A percentile compares a stretch with the other conserved stretches of the same genome.
Evolutionary conservation across 371 early-diverging fungal species (phyloP).

Genomic region (Mucor circinelloides): DNA sequence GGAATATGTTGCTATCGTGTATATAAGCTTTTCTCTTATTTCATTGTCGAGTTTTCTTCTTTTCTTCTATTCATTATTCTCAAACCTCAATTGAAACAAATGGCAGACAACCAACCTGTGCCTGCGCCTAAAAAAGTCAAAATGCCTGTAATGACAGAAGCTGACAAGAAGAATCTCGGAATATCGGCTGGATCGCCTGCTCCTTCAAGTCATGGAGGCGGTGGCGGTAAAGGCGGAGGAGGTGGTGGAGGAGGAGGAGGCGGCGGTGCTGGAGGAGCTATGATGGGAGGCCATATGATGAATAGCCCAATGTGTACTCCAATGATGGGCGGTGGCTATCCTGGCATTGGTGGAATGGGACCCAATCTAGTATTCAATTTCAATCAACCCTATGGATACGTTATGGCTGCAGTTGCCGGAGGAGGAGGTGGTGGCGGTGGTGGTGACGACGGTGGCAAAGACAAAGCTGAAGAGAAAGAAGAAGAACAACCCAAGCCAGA

Average conservation of each 20-base stretch:
- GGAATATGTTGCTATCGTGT: neutral
- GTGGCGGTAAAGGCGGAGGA: neutral
- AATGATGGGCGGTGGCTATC: conserved; percentile 3
- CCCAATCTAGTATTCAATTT: conserved; percentile 28
- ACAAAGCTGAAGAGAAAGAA: neutral
- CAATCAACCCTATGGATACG: neutral
- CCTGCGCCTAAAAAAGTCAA: conserved; percentile 6
- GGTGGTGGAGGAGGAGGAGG: neutral
- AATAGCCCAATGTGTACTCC: neutral
- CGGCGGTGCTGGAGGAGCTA: neutral
- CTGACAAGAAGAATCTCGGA: conserved; percentile 1
- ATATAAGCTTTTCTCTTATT: neutral
- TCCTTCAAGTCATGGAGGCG: neutral
- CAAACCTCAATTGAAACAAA: neutral
- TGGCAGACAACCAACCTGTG: neutral
- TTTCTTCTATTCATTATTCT: neutral
- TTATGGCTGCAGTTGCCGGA: neutral
- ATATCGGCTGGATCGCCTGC: neutral
- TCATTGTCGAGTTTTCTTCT: neutral
- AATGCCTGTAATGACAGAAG: conserved; percentile 16
- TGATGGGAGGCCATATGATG: neutral
- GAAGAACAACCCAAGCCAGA: neutral
- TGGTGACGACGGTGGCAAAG: neutral
- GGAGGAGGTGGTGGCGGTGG: neutral
- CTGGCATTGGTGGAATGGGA: conserved; percentile 16